Conservation (phyloP, 495 filamentous ascomycete genomes). For the Mytilinidion resinicola region DNA sequence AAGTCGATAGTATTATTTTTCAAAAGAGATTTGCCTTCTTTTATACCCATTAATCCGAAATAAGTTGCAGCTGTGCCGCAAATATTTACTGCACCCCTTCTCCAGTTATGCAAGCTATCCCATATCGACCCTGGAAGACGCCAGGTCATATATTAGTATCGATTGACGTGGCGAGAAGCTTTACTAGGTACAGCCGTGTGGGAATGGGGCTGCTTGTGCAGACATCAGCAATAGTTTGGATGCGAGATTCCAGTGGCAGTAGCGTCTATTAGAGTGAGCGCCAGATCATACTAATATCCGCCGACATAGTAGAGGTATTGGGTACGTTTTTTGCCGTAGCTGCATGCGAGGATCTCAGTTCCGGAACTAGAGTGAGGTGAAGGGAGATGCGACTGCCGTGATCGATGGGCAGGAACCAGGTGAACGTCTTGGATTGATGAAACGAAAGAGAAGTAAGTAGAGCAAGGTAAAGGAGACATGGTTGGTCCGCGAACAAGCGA, state of each 20-base stretch:
- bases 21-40: neutral
- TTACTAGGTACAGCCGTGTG: neutral
- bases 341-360: too few relatives aligned
- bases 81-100: neutral
- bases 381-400: too few relatives aligned
- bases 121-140: neutral
- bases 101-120: neutral
- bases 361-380: too few relatives aligned
- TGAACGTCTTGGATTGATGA: neutral
- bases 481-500: too few relatives aligned
- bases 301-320: too few relatives aligned
- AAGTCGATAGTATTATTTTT: slow-evolving; percentile 1
- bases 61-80: neutral
- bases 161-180: neutral
- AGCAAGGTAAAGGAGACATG: too few relatives aligned
- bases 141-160: neutral
- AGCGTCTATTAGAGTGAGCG: neutral
- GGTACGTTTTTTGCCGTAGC: too few relatives aligned
- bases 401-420: too few relatives aligned
- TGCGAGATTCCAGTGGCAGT: neutral
- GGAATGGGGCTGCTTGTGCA: neutral
- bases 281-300: too few relatives aligned
- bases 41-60: neutral
- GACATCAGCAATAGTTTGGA: neutral
- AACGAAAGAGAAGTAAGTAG: neutral